Percentiles rank a stretch among this genome's conserved stretches.
Evolutionary conservation across 1,139 yeast species (phyloP).

Genomic region (Groenewaldozyma auringiensis): DNA sequence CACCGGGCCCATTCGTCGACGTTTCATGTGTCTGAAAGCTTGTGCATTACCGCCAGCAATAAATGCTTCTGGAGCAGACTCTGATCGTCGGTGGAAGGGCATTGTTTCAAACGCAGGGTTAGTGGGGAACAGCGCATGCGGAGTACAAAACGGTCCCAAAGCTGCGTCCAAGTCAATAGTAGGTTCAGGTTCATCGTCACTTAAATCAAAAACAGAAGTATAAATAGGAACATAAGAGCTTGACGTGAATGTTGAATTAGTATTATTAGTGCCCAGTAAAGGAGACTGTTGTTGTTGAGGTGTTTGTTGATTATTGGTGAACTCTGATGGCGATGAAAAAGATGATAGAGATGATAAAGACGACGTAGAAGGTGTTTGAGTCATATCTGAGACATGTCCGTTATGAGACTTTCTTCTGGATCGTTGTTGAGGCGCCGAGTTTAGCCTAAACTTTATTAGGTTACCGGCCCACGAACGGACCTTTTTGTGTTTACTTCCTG

Average conservation of each 20-base stretch:
- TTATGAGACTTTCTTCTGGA: neutral
- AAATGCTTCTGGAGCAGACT: slow-evolving; percentile 25
- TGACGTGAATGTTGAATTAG: slow-evolving; percentile 6
- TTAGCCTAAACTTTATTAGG: slow-evolving; percentile 18
- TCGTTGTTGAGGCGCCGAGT: slow-evolving; percentile 3
- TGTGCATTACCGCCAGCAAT: slow-evolving; percentile 9
- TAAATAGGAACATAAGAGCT: slow-evolving; percentile 12
- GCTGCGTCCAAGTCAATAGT: slow-evolving; percentile 31
- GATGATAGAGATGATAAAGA: no score
- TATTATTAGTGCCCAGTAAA: neutral
- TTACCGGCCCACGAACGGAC: slow-evolving; percentile 25
- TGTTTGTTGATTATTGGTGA: no score
- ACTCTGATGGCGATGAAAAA: no score
- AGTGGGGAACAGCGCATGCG: slow-evolving; percentile 4
- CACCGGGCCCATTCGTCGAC: slow-evolving; percentile 24
- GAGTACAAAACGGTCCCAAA: slow-evolving; percentile 21
- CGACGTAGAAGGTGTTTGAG: neutral
- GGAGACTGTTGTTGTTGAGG: neutral
- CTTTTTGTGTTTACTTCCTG: slow-evolving; percentile 17
- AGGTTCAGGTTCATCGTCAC: slow-evolving; percentile 15
- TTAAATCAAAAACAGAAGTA: slow-evolving; percentile 1
- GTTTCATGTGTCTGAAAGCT: slow-evolving; percentile 17
- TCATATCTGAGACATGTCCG: neutral
- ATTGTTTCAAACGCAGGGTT: slow-evolving; percentile 11
- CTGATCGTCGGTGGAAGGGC: slow-evolving; percentile 24